Evolutionary conservation across 1,284 basidiomycete species (phyloP).

Genomic region (Phylloboletellus chloephorus): DNA sequence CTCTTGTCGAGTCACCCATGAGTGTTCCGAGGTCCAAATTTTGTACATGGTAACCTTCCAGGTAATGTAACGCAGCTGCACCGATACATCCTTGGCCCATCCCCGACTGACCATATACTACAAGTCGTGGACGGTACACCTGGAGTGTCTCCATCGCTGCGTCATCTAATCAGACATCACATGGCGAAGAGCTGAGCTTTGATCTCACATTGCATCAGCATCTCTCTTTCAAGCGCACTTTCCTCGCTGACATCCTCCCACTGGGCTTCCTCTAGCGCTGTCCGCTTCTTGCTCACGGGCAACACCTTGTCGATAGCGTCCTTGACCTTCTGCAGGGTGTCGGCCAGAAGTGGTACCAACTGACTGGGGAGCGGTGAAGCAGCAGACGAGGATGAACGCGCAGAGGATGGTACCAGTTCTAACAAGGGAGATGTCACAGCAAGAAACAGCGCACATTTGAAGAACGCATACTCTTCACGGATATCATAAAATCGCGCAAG

Average conservation of each 20-base stretch:
- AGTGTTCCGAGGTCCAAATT: constrained; percentile 87
- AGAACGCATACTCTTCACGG: constrained; percentile 78
- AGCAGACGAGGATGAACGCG: constrained; percentile 81
- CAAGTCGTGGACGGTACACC: constrained; percentile 85
- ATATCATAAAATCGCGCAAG: constrained; percentile 95
- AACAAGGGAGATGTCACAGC: constrained; percentile 7
- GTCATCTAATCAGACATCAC: constrained; percentile 8
- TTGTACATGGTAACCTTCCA: constrained; percentile 96
- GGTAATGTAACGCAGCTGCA: constrained; percentile 85
- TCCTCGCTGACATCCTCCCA: constrained; percentile 72
- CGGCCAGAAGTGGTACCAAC: constrained; percentile 74
- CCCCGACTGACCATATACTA: constrained; percentile 78
- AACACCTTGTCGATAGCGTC: constrained; percentile 63
- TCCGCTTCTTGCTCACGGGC: constrained; percentile 69
- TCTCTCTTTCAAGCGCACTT: constrained; percentile 74
- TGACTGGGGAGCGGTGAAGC: constrained; percentile 85
- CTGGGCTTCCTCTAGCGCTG: constrained; percentile 90
- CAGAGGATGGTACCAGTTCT: constrained; percentile 94
- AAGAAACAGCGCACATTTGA: constrained; percentile 2
- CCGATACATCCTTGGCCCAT: constrained; percentile 93
- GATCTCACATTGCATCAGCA: constrained; percentile 77
- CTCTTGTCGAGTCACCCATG: constrained; percentile 85
- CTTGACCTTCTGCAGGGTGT: constrained; percentile 69
- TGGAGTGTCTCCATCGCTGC: constrained; percentile 88
- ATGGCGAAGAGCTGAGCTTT: not conserved